Conservation (phyloP, 257 asterid species). For the Cynanchum wilfordii region DNA sequence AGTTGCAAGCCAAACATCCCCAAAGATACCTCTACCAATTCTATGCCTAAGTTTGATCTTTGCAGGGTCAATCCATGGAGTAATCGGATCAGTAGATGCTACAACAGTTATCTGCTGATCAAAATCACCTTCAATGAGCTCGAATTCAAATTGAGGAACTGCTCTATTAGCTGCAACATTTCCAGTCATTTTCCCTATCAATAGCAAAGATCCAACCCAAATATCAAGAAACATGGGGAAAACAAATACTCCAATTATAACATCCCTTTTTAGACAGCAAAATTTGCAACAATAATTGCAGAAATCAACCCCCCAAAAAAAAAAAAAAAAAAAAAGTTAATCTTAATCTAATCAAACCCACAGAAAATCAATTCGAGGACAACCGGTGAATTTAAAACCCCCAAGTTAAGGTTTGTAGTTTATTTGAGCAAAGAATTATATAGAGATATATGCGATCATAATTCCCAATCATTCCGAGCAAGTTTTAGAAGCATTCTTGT, state of each 20-base stretch:
- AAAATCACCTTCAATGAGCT: constrained; percentile 60
- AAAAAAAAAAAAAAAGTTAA: neutral
- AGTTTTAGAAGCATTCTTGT: no score
- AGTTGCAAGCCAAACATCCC: constrained; percentile 90
- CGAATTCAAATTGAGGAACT: constrained; percentile 54
- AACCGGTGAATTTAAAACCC: neutral
- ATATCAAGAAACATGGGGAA: neutral
- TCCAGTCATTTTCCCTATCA: constrained; percentile 55
- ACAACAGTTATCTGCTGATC: constrained; percentile 34
- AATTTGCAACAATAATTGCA: neutral
- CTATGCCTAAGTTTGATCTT: constrained; percentile 72
- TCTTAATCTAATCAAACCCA: neutral
- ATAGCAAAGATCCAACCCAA: neutral
- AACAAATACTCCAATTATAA: neutral
- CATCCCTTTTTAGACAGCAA: neutral
- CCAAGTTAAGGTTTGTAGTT: neutral
- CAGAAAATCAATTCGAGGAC: neutral
- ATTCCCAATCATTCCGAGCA: neutral
- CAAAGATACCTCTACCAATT: constrained; percentile 79
- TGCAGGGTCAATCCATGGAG: constrained; percentile 66
- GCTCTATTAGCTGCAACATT: constrained; percentile 43
- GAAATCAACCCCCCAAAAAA: neutral
- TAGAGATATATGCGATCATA: neutral
- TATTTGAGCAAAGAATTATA: neutral
- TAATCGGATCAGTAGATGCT: constrained; percentile 38